Base-by-base conservation (phyloP, 208 protist genomes). In the Endotrypanum monterogeii region DNA sequence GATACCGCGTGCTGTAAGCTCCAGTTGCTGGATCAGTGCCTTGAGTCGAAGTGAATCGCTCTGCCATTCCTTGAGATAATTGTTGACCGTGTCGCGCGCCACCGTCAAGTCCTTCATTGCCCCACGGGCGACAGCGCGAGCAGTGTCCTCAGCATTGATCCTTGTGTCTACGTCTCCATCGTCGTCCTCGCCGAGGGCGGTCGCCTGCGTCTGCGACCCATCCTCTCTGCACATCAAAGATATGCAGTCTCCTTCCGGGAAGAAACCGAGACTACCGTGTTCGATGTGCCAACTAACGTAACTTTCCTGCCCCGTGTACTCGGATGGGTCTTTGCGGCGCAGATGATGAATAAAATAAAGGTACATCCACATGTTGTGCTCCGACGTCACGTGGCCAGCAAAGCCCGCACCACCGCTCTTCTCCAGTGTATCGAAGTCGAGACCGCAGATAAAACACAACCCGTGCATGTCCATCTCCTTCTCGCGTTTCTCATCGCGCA, bases 361-460 rank as follows among this genome's bases (percentile, higher is more conserved):
- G 83, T 99, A 98, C 83, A 96, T 91, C 96, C 98, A 99, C 89
- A 98, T 93, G 83, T 98, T 97, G 86, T 99, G 98, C 63, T 98
- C 96, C 9, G 85, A 25, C 72, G 88, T 75, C 25, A 97, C 88
- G 84, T 99, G 96, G n/a, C 83, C 76, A 6, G 84, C 55, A 78
- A 98, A 98, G 48, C 92, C 94, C 79, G 76, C 80, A 18, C 82
- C 60, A 54, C 77, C 73, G 18, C 70, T 50, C 69, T 86, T 88
- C 58, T 98, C 97, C 46, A 98, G 95, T 58, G 73, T 80, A 55
- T 91, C 82, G 7, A 89, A 82, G 41, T 95, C 86, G 18, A 98
- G 80, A 41, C 93, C 95, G 81, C 96, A 99, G 61, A 99, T 94
- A 76, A 97, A 98, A 84, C 96, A 99, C 25, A 80, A 91, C 56